Evolutionary conservation across 1,284 basidiomycete genomes (phyloP), one percentile per base, ranked within the genome.

Genomic region (Tilletia horrida): DNA sequence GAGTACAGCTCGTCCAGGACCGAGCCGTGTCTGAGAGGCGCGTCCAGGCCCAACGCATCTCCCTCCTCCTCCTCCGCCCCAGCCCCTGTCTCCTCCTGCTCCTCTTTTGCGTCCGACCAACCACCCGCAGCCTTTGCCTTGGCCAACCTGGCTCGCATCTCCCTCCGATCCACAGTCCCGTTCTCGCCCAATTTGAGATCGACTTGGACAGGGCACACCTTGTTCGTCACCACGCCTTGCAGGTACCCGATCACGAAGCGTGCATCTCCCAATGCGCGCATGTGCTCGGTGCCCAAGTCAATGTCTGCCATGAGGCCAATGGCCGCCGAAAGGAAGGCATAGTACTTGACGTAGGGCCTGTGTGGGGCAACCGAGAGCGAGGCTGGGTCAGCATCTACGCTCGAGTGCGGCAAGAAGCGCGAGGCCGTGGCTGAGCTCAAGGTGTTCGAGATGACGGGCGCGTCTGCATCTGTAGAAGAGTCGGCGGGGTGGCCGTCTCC

Each of bases 181-280:
- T 66, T 44, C 14, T 43, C 18, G 3, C 79, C 79, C 0, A 81
- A 65, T 63, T 76, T 75, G 69, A 79, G 69, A 61, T 80, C 73
- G 4, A 81, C 64, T 45, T 77, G 70, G 3, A 79, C 72, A 2
- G 74, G 70, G 65, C 78, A 79, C 23, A 66, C 68, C 40, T 66
- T 68, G 48, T 81, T 80, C 25, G 68, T 66, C 16, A 81, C 23
- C 14, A 76, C 77, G 23, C 74, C 74, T 64, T 88, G 86, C 1
- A 97, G 77, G 80, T 89, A 90, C 2, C 94, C 93, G 64, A 89
- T 84, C n/a, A 91, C 79, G 83, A 97, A 98, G 1, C 95, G 88
- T 8, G 87, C 85, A 79, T 93, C 91, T n/a, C 95, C 95, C 87
- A 98, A 89, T 88, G 92, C 96, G 2, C 95, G 87, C 57, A 94